These are phyloP conservation scores for Ailanthus altissimus DNA, from an alignment of 345 rosid species.

Conservation along the genomic window DNA sequence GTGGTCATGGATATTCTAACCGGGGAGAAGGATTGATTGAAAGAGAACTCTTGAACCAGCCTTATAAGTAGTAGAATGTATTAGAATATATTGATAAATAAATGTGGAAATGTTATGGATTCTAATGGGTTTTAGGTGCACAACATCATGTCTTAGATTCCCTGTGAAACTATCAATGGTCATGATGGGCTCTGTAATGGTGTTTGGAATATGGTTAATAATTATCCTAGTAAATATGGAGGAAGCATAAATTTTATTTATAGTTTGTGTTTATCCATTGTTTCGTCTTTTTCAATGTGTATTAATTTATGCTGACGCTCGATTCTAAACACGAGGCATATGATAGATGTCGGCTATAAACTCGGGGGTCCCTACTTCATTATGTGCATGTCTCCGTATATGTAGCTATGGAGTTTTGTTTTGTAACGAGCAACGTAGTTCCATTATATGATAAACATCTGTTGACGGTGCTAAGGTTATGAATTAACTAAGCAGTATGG, in stretches of 20 bases:
- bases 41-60: background rate
- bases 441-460: no score
- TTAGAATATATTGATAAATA: slow-evolving; percentile 14
- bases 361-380: no score
- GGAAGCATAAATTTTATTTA: background rate
- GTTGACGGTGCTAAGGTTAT: no score
- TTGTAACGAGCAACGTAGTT: no score
- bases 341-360: no score
- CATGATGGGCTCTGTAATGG: background rate
- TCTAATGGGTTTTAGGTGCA: background rate
- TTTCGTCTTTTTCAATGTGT: background rate
- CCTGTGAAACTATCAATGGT: no score
- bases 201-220: background rate
- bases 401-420: no score
- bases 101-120: slow-evolving; percentile 11
- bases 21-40: slow-evolving; percentile 55
- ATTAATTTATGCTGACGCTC: no score
- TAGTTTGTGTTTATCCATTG: background rate
- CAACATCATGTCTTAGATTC: background rate
- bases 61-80: no score
- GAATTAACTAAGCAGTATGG: no score
- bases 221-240: background rate
- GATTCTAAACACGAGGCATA: no score
- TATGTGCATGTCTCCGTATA: no score
- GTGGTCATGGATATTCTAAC: slow-evolving; percentile 91